phyloP scores from a whole-genome alignment of 2,329 filamentous ascomycete genomes.

The Fusarium xyrophilum region DNA sequence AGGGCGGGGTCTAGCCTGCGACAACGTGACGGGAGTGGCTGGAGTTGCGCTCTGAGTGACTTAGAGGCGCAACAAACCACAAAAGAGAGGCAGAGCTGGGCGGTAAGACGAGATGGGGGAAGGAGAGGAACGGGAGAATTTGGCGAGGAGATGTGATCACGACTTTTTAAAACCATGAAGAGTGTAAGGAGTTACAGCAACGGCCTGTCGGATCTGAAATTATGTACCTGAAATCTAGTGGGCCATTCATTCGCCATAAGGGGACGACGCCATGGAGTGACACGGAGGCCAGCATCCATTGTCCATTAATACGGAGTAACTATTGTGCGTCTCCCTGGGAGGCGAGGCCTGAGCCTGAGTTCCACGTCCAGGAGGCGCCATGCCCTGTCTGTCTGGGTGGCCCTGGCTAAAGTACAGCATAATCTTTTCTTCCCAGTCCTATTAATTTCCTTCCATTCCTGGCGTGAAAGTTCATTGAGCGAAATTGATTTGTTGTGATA shows the following conservation, averaged over 20 bases:
- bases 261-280: slow-evolving; percentile 21
- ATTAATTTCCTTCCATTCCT: too few species aligned
- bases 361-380: slow-evolving; percentile 19
- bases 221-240: slow-evolving; percentile 33
- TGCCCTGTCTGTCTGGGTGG: slow-evolving; percentile 13
- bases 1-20: slow-evolving; percentile 39
- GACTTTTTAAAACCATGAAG: slow-evolving; percentile 1
- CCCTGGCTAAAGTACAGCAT: too few species aligned
- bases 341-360: slow-evolving; percentile 23
- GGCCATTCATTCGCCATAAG: slow-evolving; percentile 25
- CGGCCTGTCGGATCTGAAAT: slow-evolving; percentile 22
- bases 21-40: slow-evolving; percentile 44
- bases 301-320: slow-evolving; percentile 31
- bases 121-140: slow-evolving; percentile 2
- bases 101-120: slow-evolving; percentile 19
- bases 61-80: slow-evolving; percentile 21
- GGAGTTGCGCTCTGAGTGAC: slow-evolving; percentile 30
- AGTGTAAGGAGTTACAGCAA: slow-evolving; percentile 7
- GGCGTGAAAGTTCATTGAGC: too few species aligned
- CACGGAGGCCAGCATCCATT: background rate
- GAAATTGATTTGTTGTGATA: too few species aligned
- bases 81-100: slow-evolving; percentile 14
- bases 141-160: slow-evolving; percentile 13
- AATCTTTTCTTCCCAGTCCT: too few species aligned
- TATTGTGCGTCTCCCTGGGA: slow-evolving; percentile 16